Evolutionary conservation across 1,284 basidiomycete genomes (phyloP), one percentile per base, ranked within the genome.

Genomic region (Tylopilus orsonianus): DNA sequence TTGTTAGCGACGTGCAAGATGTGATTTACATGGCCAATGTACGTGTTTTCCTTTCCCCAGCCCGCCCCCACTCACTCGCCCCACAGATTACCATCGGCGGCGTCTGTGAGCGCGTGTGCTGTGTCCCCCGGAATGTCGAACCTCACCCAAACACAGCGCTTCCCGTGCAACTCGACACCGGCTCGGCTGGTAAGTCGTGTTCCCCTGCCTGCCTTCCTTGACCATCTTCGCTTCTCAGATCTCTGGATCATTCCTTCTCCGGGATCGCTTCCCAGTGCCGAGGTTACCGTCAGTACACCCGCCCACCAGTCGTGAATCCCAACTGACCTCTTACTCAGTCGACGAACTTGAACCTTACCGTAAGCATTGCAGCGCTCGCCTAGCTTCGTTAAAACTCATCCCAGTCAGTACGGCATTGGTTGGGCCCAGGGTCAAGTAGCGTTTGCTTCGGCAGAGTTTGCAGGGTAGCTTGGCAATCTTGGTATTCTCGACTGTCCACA

Each of bases 21-120:
- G 62, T 90, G 64, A 75, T 90, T 51, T 90, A 90, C 60, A 76
- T 88, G 53, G 77, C 80, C 46, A 82, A 90, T 61, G 87, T 87
- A 57, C 67, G 83, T 72, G 16, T 38, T 9, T 18, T 16, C 27
- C 0, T 4, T 26, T 39, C 18, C 9, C 3, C n/a, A 27, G 1
- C 0, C 14, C 23, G 29, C 14, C 1, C 27, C 10, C 18, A 1
- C 56, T 63, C 39, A 59, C 12, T 9, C 35, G 5, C 20, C 24
- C 29, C 34, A n/a, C 33, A 89, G 86, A 71, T 89, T 53, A 81
- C 80, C 44, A 63, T 88, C 36, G 87, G 79, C 50, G 78, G 75
- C 45, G 68, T 62, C 50, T 71, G 86, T 89, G 49, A 51, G 80
- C 70, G 24, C 19, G 19, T 1, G 2, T 34, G 5, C 29, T 20